Base-by-base conservation (phyloP, 139 green algal species). In the Chlorella sorokiniana region DNA sequence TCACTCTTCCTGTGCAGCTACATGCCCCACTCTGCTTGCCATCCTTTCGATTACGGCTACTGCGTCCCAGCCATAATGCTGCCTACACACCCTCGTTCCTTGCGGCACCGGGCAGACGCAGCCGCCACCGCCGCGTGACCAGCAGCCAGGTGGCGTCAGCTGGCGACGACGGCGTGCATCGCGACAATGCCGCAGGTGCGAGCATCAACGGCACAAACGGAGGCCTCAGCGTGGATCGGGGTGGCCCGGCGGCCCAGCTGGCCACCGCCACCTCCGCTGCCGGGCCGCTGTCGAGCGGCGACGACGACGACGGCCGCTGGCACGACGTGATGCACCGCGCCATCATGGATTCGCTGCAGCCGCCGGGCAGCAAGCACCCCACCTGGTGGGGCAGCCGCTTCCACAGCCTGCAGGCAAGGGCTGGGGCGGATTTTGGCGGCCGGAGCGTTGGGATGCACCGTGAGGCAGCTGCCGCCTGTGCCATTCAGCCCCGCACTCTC, bases 381-480 rank as follows among this genome's bases (percentile, higher is more conserved):
- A 37, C 45, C 33, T 78, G 71, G 71, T 78, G 71, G 71, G 71
- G 69, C 29, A 59, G 61, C 42, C 69, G 69, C 42, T 76, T 42
- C 42, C 69, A 76, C 42, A 37, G 33, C 29, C 42, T 76, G 69
- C 69, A 76, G 69, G 69, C 37, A n/a, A 68, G 23, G 67, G 42
- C 67, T 72, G 65, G 67, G 61, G 61, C 14, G 59, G n/a, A n/a
- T n/a, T n/a, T n/a, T 37, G 20, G 59, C 59, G 8, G 3, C 3
- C 52, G 11, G 8, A 5, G 52, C 52, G 25, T 61, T 18, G 9
- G 52, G 3, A 27, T 3, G 9, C n/a, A n/a, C n/a, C n/a, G 52
- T 4, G 20, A 27, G 56, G 56, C 56, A 4, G 2, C 56, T 20
- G 27, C 56, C 31, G 22, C 20, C 56, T 3, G 20, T 62, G 22